Conservation (phyloP, 2,329 filamentous ascomycete genomes). For the Periconia macrospinosa region DNA sequence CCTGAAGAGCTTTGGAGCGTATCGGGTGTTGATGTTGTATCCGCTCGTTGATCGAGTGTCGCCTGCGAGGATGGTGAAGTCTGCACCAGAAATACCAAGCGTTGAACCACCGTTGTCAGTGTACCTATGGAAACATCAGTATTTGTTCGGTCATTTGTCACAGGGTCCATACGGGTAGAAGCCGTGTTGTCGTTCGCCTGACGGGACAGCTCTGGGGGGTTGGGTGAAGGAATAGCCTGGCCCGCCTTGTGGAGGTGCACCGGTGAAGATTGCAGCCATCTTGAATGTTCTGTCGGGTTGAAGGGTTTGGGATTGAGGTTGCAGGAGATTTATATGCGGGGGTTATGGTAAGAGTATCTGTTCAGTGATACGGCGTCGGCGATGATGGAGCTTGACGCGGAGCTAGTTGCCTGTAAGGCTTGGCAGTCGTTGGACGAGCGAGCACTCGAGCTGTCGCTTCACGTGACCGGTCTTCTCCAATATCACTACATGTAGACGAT, state of each 20-base stretch:
- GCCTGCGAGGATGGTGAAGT: slow-evolving; percentile 95
- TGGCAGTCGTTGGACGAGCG: slow-evolving; percentile 13
- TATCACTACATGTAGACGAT: not conserved
- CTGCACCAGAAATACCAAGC: slow-evolving; percentile 87
- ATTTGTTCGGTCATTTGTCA: not conserved
- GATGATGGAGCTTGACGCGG: slow-evolving; percentile 30
- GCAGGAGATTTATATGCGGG: not conserved
- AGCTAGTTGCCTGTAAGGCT: slow-evolving; percentile 16
- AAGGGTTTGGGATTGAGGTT: slow-evolving; percentile 1
- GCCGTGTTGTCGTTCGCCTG: slow-evolving; percentile 67
- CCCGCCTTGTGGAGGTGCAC: slow-evolving; percentile 53
- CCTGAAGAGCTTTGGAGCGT: slow-evolving; percentile 93
- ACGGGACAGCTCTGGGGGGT: slow-evolving; percentile 50
- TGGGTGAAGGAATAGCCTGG: slow-evolving; percentile 64
- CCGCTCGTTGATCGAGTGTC: slow-evolving; percentile 94
- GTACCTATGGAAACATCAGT: slow-evolving; percentile 62
- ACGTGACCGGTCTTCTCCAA: slow-evolving; percentile 5
- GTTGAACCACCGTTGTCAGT: slow-evolving; percentile 98
- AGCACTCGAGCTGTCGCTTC: not conserved
- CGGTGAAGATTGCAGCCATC: slow-evolving; percentile 60
- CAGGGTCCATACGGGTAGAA: slow-evolving; percentile 79
- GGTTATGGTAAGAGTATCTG: slow-evolving; percentile 1
- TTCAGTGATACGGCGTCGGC: slow-evolving; percentile 10
- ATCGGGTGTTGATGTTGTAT: slow-evolving; percentile 97
- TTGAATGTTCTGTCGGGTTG: slow-evolving; percentile 3